Evolutionary conservation across 257 asterid genomes (phyloP), one percentile per base, ranked within the genome.

Genomic region (Haberlea rhodopensis): DNA sequence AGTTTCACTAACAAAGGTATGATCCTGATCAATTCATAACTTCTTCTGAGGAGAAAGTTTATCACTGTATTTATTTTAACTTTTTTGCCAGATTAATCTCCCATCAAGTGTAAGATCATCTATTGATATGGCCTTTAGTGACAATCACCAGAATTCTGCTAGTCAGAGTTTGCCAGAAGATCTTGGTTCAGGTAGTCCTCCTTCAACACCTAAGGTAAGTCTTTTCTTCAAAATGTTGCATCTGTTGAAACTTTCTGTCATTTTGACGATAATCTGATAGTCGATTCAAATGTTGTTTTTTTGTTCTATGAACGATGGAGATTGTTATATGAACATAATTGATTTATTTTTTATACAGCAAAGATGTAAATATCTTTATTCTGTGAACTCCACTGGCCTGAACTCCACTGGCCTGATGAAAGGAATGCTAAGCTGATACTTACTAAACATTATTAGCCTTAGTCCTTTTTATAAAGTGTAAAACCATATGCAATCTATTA

Each of bases 121-220:
- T 68, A 43, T 90, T 37, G 94, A 88, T 76, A 64, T 67, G 72
- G 81, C 89, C 72, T 72, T 78, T 61, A 77, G 60, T 69, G 89
- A 84, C 16, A 81, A 85, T 65, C 83, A 19, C 56, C 73, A 20
- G 32, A 55, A 71, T 32, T 64, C 79, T 58, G 54, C 34, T 32
- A 49, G 40, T 20, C 96, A 94, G 78, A 86, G 87, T 78, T 90
- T 88, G 74, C 97, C 99, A 24, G 94, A 94, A 77, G 85, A 81
- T 72, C 95, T 90, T 74, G 95, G 97, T 70, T 86, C 97, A 2
- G 91, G 97, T 25, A 88, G 84, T 78, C 78, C 95, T 75, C 96
- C 95, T 74, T 10, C 25, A 62, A 74, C 96, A 63, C 99, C 97
- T 31, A 90, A 85, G 96, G 99, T 88, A 86, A 67, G 63, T 63